phyloP scores from a whole-genome alignment of 1,284 basidiomycete genomes.

The Trametes sp. region DNA sequence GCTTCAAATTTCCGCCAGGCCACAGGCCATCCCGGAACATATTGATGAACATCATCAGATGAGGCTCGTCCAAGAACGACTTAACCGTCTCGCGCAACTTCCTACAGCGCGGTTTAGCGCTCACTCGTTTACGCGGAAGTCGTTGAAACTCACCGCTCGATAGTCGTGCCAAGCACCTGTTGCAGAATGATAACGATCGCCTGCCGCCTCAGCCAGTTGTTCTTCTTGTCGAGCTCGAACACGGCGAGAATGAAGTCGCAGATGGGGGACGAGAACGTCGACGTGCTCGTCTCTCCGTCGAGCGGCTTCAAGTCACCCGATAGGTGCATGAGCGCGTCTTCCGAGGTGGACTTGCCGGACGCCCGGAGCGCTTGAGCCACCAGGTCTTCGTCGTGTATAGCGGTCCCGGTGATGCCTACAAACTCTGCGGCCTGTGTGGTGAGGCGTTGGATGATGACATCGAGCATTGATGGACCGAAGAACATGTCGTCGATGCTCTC shows the following conservation, averaged over 20 bases:
- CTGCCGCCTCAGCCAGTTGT: conserved; percentile 96
- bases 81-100: conserved; percentile 87
- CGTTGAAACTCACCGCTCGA: conserved; percentile 76
- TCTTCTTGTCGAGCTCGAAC: conserved; percentile 94
- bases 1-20: conserved; percentile 81
- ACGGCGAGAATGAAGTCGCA: conserved; percentile 93
- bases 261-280: conserved; percentile 91
- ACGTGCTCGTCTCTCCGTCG: conserved; percentile 86
- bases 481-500: conserved; percentile 95
- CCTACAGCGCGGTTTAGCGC: conserved; percentile 50
- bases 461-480: conserved; percentile 92
- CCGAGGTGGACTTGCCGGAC: conserved; percentile 67
- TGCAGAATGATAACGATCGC: conserved; percentile 96
- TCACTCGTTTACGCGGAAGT: too few species aligned
- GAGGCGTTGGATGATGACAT: conserved; percentile 89
- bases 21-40: conserved; percentile 80
- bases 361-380: conserved; percentile 80
- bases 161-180: conserved; percentile 93
- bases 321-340: conserved; percentile 73
- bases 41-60: conserved; percentile 71
- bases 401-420: conserved; percentile 80
- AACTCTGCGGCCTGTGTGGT: conserved; percentile 90
- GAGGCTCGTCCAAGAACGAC: conserved; percentile 67
- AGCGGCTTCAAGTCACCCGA: conserved; percentile 79
- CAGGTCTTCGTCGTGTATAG: conserved; percentile 83